Base-by-base conservation (phyloP, 2,329 filamentous ascomycete species). In the Bipolaris cookei region DNA sequence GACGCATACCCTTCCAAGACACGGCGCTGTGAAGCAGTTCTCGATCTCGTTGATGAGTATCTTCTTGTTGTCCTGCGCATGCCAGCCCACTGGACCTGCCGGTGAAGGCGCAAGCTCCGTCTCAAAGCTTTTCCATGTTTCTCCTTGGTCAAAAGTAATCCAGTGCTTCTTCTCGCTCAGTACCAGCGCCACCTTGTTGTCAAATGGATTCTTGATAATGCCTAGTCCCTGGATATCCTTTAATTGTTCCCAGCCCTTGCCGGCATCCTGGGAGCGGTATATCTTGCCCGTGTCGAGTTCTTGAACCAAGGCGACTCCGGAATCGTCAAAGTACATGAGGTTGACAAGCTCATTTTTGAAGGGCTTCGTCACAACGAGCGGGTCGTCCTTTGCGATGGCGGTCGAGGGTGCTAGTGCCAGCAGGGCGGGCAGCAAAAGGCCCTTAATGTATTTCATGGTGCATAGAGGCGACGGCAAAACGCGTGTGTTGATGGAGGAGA, bases 321-420 rank as follows among this genome's bases (percentile, higher is more conserved):
- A 93, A 75, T 94, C 91, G 71, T 95, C 89, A 73, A 99, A 98
- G 79, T 97, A 99, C 78, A 90, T 90, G 64, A 97, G 80, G 73
- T 88, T 87, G 51, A 79, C 74, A 0, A 92, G 90, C 51, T 82
- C 77, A 68, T 87, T 82, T 42, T 89, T 81, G 78, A 97, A 90
- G 44, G 83, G 77, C 51, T 81, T 90, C 57, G 82, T 79, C 60
- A 83, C 81, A 68, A 97, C 83, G 54, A 82, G 82, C 21, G 93
- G 93, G 46, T 82, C 81, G 70, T 88, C 84, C 62, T 83, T 89
- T 65, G 74, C 67, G 69, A 76, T 54, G 52, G 67, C 62, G 56
- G 67, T 59, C 50, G 69, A 50, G 37, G 71, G 59, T 54, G 68
- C 66, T 58, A 75, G 60, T 63, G 81, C 83, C 75, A 86, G 78